A percentile compares a stretch with the other conserved stretches of the same genome.
These are phyloP conservation scores for Aspergillus clavatus DNA, from an alignment of 2,329 filamentous ascomycete genomes.

Conservation along the genomic window DNA sequence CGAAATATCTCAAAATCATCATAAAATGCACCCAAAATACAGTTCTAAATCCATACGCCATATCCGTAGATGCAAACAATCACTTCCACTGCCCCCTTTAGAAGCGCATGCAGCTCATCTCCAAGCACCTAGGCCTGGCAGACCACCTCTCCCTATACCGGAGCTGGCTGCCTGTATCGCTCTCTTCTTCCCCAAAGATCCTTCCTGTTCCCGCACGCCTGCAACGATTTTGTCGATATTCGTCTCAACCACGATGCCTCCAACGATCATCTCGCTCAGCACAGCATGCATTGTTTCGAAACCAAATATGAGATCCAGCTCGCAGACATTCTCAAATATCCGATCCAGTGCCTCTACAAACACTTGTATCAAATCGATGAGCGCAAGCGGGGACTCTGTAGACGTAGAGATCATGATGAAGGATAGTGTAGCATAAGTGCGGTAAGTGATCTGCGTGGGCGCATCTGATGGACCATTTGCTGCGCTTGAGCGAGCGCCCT, in stretches of 20 bases:
- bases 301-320: slow-evolving; percentile 97
- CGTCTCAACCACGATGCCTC: slow-evolving; percentile 91
- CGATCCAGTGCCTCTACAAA: slow-evolving; percentile 94
- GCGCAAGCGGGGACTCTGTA: slow-evolving; percentile 88
- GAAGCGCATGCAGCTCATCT: slow-evolving; percentile 22
- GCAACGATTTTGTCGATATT: slow-evolving; percentile 82
- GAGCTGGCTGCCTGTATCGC: slow-evolving; percentile 41
- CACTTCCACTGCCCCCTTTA: background rate
- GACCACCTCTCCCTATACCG: slow-evolving; percentile 32
- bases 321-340: slow-evolving; percentile 97
- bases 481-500: slow-evolving; percentile 46
- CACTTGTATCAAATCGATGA: slow-evolving; percentile 96
- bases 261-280: slow-evolving; percentile 89
- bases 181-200: slow-evolving; percentile 39
- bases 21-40: background rate
- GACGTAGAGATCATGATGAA: slow-evolving; percentile 98
- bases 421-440: slow-evolving; percentile 95
- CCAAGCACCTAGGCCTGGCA: slow-evolving; percentile 39
- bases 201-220: slow-evolving; percentile 61
- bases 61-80: background rate
- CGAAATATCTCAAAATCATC: background rate
- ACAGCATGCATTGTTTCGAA: slow-evolving; percentile 94
- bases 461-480: slow-evolving; percentile 69
- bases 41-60: background rate
- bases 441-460: slow-evolving; percentile 93